Base-by-base conservation (phyloP, 2,329 filamentous ascomycete genomes). In the Phoma herbarum region DNA sequence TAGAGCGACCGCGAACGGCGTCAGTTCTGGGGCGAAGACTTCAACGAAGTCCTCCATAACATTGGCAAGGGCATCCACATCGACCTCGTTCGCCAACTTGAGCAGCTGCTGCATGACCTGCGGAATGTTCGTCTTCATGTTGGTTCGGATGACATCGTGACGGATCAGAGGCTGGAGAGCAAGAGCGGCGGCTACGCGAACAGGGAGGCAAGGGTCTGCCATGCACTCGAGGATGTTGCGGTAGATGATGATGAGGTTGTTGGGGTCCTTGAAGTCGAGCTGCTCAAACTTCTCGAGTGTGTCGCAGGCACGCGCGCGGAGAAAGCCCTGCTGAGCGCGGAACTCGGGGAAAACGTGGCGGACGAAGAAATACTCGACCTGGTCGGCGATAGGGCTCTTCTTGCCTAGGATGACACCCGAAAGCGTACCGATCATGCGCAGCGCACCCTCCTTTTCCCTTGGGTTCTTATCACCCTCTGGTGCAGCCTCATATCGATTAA, bases 1-100 rank as follows among this genome's bases (percentile, higher is more conserved):
- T 4, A 99, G 84, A 4, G 95, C 95, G 29, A 99, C 94, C 11
- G 95, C 95, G 71, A 99, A 99, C 3, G 95, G 95, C 6, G 95
- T 98, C 45, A 99, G 85, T 76, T 99, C 95, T 2, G 92, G 86
- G n/a, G 95, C 94, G 74, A 99, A 99, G 2, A 98, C 93, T 78
- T 99, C 95, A 44, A 99, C 95, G 74, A 99, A 99, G 74, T 99
- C 95, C 79, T 99, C 95, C 95, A 99, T 99, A 37, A 99, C 95
- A 72, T 98, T 98, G 22, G 95, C 94, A 39, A 99, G 84, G 5
- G 95, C 93, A 77, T 99, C 95, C 46, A 99, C 94, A 74, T 99
- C 95, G 58, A 96, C 95, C 79, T 99, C 95, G 74, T 99, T 99
- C 26, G 95, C 94, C 57, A 99, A 83, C 81, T 98, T 98, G 53